phyloP scores from a whole-genome alignment of 1,139 yeast genomes.

The Pichia sp. region DNA sequence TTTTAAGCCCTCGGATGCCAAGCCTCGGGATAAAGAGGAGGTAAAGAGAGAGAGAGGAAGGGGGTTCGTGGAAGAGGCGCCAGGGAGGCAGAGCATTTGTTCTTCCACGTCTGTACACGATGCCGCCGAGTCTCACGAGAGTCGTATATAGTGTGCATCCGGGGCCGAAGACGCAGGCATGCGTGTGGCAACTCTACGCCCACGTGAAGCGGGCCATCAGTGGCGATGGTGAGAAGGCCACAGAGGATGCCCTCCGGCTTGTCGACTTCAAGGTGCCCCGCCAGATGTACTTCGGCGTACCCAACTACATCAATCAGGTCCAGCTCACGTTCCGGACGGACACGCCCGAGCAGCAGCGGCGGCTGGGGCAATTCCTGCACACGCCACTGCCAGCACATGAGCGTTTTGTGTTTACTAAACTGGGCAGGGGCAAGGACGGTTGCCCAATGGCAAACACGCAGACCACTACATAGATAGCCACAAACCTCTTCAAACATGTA shows the following conservation, averaged over 20 bases:
- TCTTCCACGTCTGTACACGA: no score
- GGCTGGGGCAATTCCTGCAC: background rate
- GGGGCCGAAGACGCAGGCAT: constrained; percentile 4
- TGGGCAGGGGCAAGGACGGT: background rate
- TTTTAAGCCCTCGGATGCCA: background rate
- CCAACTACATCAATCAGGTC: constrained; percentile 16
- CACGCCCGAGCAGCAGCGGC: constrained; percentile 1
- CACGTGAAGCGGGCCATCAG: background rate
- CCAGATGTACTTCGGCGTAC: constrained; percentile 10
- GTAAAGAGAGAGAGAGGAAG: no score
- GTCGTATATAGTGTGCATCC: background rate
- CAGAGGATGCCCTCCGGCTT: background rate
- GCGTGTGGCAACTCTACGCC: constrained; percentile 2
- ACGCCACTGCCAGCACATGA: background rate
- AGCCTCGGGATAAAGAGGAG: background rate
- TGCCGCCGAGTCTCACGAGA: background rate
- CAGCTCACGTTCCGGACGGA: constrained; percentile 12
- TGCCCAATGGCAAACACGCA: background rate
- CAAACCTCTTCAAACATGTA: background rate
- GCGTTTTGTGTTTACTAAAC: background rate
- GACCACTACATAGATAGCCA: background rate
- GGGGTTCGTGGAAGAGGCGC: background rate
- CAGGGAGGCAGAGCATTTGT: background rate
- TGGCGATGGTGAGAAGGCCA: background rate
- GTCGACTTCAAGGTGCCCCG: constrained; percentile 17